phyloP scores from a whole-genome alignment of 2,329 filamentous ascomycete species.

The Diplocarpon rosae region DNA sequence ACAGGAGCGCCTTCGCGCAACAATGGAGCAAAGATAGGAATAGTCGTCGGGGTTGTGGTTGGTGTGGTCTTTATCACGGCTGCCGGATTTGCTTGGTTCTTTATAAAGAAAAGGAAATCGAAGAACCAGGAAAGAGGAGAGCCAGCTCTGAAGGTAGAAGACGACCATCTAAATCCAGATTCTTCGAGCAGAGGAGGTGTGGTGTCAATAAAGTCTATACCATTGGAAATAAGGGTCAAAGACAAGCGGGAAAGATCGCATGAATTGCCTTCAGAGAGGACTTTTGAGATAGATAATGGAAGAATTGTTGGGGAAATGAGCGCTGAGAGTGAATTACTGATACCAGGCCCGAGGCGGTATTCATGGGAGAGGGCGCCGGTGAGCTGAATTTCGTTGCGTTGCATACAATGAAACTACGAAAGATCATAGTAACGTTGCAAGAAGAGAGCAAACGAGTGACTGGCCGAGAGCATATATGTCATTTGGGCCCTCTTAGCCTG shows the following conservation, averaged over 20 bases:
- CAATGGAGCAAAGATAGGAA: conserved; percentile 6
- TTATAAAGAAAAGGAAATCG: background rate
- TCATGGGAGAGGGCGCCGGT: background rate
- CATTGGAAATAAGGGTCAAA: background rate
- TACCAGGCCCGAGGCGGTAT: background rate
- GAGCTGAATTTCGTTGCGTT: background rate
- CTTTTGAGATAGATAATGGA: background rate
- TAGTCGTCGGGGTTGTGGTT: conserved; percentile 8
- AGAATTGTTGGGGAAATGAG: background rate
- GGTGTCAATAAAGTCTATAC: background rate
- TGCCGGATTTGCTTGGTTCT: background rate
- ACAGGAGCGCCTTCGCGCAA: background rate
- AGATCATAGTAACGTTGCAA: background rate
- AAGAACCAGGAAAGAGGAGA: background rate
- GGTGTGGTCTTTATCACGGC: background rate
- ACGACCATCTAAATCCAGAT: background rate
- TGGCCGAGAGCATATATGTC: background rate
- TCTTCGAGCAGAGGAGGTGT: background rate
- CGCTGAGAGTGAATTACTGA: background rate
- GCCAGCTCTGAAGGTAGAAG: background rate
- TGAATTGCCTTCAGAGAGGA: background rate
- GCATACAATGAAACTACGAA: background rate
- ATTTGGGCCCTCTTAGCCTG: too few relatives aligned
- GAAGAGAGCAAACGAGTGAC: background rate
- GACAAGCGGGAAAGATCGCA: background rate